These are phyloP conservation scores for Nakaseomyces uthaithaninus DNA, from an alignment of 1,139 yeast species.

Conservation along the genomic window DNA sequence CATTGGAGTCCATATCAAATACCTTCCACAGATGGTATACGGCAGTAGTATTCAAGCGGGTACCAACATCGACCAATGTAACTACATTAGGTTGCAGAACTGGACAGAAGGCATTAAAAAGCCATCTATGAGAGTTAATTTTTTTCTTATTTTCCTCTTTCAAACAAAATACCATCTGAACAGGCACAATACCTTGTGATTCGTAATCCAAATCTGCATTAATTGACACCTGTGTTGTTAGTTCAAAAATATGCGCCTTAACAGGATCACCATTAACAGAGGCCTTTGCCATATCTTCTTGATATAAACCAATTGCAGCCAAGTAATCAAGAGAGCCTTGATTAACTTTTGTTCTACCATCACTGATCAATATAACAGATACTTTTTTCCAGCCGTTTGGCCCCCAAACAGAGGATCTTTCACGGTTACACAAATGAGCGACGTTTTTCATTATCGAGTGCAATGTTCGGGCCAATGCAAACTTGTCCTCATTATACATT, in stretches of 20 bases:
- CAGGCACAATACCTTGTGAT: conserved; percentile 80
- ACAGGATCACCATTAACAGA: conserved; percentile 85
- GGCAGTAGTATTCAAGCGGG: conserved; percentile 77
- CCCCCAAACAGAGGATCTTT: conserved; percentile 84
- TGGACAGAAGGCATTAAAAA: conserved; percentile 88
- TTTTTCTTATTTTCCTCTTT: conserved; percentile 85
- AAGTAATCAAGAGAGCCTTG: conserved; percentile 76
- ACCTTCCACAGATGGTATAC: conserved; percentile 94
- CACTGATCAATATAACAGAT: conserved; percentile 82
- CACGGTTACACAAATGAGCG: conserved; percentile 75
- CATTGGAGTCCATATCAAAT: conserved; percentile 88
- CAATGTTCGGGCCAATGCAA: conserved; percentile 80
- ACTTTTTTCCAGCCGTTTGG: conserved; percentile 92
- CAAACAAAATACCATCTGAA: conserved; percentile 81
- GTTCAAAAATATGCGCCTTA: conserved; percentile 86
- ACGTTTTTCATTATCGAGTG: conserved; percentile 90
- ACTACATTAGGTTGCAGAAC: conserved; percentile 81
- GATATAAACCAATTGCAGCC: conserved; percentile 92
- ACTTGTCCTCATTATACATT: conserved; percentile 93
- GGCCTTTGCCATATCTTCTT: conserved; percentile 92
- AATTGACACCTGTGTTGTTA: conserved; percentile 81
- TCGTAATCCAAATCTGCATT: conserved; percentile 80
- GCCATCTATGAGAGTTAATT: conserved; percentile 92
- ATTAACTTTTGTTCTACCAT: conserved; percentile 82
- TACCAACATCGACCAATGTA: conserved; percentile 82